Evolutionary conservation across 352 stramenopile genomes (phyloP), one percentile per base, ranked within the genome.

Genomic region (Globisporangium viniferum): DNA sequence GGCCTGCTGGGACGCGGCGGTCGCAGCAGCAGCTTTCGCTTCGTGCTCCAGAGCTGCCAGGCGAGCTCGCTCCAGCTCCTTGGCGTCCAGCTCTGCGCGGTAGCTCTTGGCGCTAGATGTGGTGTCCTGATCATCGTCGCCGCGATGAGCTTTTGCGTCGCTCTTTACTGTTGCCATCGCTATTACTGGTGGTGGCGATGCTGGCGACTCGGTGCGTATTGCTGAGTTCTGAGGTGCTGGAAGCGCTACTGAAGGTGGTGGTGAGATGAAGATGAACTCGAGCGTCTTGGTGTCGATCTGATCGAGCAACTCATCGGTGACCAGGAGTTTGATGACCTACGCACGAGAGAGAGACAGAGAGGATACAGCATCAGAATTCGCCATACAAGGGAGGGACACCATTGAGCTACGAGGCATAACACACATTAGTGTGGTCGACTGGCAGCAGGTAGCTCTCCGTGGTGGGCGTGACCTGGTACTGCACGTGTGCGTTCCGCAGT

Each of bases 401-500:
- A 33, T 27, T 8, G 29, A 46, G 3, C 8, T 2, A 20, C 22
- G 44, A 10, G 4, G 5, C 20, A 46, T 24, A 10, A 73, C 75
- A 59, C 64, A 82, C 73, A 64, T 86, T 90, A 4, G 78, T 86
- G 67, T 90, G 80, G 35, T 89, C 74, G 18, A 86, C 60, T 9
- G 78, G 78, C 2, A 86, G 46, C 20, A 81, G 65, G 31, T 81
- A 89, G 64, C 77, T 88, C 62, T 91, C 80, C n/a, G 72, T 82
- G 36, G 68, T 44, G n/a, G 77, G 60, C 10, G 72, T 79, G 57
- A 87, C 31, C 68, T 91, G 80, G 61, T 88, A 89, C 58, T 88
- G 79, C 41, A 89, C 77, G n/a, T 71, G 76, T 20, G 22, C 59
- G 18, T 20, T 39, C 18, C 68, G 33, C 8, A 56, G 62, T 10